phyloP scores from a whole-genome alignment of 2,329 filamentous ascomycete genomes.

The Raffaelea arxii region DNA sequence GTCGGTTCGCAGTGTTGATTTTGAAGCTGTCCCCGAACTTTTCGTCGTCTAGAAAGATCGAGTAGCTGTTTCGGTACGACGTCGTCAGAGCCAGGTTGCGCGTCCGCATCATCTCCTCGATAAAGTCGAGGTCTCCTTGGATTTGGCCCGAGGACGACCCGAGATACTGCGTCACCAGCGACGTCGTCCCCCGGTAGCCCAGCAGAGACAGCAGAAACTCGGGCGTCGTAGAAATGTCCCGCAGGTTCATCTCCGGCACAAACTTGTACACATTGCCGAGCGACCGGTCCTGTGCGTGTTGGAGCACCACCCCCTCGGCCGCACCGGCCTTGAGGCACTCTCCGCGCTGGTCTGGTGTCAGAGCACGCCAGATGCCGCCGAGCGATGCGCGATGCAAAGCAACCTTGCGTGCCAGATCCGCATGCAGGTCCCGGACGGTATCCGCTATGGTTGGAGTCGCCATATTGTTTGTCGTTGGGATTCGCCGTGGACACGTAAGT shows the following conservation, averaged over 20 bases:
- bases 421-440: too few species aligned
- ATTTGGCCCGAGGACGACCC: conserved; percentile 14
- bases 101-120: conserved; percentile 23
- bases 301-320: background rate
- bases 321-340: too few species aligned
- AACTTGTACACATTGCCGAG: conserved; percentile 28
- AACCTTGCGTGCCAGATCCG: too few species aligned
- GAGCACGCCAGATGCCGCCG: too few species aligned
- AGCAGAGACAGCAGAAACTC: conserved; percentile 17
- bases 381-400: too few species aligned
- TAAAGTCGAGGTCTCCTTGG: conserved; percentile 25
- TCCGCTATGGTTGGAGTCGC: too few species aligned
- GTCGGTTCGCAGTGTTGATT: conserved; percentile 15
- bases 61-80: conserved; percentile 21
- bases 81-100: conserved; percentile 22
- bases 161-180: conserved; percentile 11
- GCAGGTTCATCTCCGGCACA: conserved; percentile 33
- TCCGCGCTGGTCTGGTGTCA: too few species aligned
- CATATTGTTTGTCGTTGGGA: too few species aligned
- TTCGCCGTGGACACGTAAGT: too few species aligned
- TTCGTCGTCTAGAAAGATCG: conserved; percentile 28
- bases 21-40: conserved; percentile 26
- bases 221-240: conserved; percentile 26
- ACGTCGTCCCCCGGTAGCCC: conserved; percentile 10
- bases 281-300: background rate